phyloP scores from a whole-genome alignment of 129 eudicot genomes.

The Lactuca sativa region DNA sequence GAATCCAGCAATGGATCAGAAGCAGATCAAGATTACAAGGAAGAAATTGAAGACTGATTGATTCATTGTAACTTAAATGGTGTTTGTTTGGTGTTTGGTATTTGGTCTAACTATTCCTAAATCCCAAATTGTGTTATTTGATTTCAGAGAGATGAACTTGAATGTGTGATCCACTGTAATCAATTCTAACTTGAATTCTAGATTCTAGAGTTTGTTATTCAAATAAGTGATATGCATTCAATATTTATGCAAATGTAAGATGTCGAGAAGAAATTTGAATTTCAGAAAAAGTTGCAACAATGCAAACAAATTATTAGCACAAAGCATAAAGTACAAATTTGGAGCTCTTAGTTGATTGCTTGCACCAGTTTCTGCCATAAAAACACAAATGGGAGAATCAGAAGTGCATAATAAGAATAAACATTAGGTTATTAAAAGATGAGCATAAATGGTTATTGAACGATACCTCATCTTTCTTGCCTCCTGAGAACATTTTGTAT shows the following conservation, averaged over 20 bases:
- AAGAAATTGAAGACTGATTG: constrained; percentile 28
- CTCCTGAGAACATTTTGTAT: constrained; percentile 71
- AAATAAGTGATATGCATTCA: background rate
- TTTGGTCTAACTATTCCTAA: background rate
- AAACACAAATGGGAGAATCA: constrained; percentile 5
- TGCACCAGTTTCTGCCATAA: constrained; percentile 50
- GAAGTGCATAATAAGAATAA: too few species aligned
- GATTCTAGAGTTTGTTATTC: constrained; percentile 19
- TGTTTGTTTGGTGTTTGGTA: constrained; percentile 1
- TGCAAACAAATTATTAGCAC: constrained; percentile 37
- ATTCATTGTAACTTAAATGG: constrained; percentile 1
- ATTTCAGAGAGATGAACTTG: constrained; percentile 11
- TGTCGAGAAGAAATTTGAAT: constrained; percentile 11
- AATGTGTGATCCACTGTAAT: constrained; percentile 9
- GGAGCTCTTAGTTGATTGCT: constrained; percentile 37
- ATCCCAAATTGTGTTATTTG: background rate
- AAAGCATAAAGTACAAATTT: constrained; percentile 5
- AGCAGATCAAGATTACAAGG: constrained; percentile 30
- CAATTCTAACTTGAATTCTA: background rate
- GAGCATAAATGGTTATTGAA: background rate
- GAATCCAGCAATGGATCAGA: constrained; percentile 13
- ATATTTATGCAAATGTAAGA: constrained; percentile 21
- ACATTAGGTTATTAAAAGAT: background rate
- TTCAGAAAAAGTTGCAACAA: constrained; percentile 15
- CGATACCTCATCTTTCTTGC: constrained; percentile 76